Base-by-base conservation (phyloP, 1,284 basidiomycete species). In the Boletus sp. region DNA sequence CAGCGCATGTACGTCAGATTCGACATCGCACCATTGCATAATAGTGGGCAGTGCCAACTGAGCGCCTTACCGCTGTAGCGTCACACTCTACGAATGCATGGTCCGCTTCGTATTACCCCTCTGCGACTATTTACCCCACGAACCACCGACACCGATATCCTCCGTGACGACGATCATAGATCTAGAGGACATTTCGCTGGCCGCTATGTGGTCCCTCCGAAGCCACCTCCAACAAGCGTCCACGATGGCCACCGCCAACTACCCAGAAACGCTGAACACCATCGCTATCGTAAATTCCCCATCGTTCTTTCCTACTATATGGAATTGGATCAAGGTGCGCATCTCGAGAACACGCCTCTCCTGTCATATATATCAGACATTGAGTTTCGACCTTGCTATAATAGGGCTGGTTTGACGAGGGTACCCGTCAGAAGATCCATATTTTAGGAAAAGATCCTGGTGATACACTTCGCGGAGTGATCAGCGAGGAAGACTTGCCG, bases 101-200 rank as follows among this genome's bases (percentile, higher is more conserved):
- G 73, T 72, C 33, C 80, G 80, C 27, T 89, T 91, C 62, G 77
- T 79, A 13, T 74, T 89, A 43, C 84, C 83, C 6, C 73, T 92
- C 8, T 91, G 86, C 69, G 78, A 80, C n/a, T 69, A 79, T 52
- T 77, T 88, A n/a, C 83, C 87, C 0, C 86, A 83, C 54, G 69
- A 78, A 11, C 77, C 77, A 1, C 67, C 74, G 7, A 82, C 80
- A 1, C 86, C 87, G 13, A 79, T 90, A 61, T 83, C 84, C 2
- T 83, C 83, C 24, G 82, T 84, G 47, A 84, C 78, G 1, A 83
- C 84, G n/a, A 91, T 92, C 65, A 85, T 92, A 64, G 91, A 92
- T 72, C 78, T 92, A 22, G 76, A 78, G 22, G 73, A 77, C 53
- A 80, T 86, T 56, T 83, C 87, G 9, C 73, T 92, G 12, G 70